Evolutionary conservation across 1,139 yeast species (phyloP).

Genomic region (Wickerhamiella pararugosa): DNA sequence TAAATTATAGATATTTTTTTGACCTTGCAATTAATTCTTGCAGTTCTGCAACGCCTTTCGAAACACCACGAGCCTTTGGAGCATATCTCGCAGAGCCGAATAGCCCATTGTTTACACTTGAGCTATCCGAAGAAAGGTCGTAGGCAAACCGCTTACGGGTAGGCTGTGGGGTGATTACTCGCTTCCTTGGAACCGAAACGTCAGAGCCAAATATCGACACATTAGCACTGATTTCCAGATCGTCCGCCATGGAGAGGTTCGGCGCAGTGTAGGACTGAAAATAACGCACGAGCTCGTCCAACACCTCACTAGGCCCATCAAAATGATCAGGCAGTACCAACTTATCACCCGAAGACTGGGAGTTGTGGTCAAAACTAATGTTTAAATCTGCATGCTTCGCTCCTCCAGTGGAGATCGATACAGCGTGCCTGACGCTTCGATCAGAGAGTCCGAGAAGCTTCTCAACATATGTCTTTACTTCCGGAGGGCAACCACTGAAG

Average conservation of each 20-base stretch:
- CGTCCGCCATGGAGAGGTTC: not conserved
- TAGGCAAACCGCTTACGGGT: not conserved
- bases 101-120: not conserved
- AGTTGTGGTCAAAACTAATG: not conserved
- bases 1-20: slow-evolving; percentile 1
- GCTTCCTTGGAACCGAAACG: not conserved
- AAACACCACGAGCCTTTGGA: not conserved
- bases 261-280: not conserved
- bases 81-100: not conserved
- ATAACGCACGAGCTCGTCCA: not conserved
- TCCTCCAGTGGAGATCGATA: not conserved
- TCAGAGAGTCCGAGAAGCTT: too few relatives aligned
- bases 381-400: not conserved
- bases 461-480: too few relatives aligned
- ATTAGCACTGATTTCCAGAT: not conserved
- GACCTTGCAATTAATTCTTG: not conserved
- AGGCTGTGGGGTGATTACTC: not conserved
- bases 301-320: not conserved
- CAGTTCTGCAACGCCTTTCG: not conserved
- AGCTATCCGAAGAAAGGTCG: not conserved
- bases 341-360: not conserved
- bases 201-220: not conserved
- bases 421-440: too few relatives aligned
- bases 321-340: not conserved
- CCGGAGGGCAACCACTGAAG: too few relatives aligned